Conservation (phyloP, 2,329 filamentous ascomycete species). For the Dactylellina cionopaga region DNA sequence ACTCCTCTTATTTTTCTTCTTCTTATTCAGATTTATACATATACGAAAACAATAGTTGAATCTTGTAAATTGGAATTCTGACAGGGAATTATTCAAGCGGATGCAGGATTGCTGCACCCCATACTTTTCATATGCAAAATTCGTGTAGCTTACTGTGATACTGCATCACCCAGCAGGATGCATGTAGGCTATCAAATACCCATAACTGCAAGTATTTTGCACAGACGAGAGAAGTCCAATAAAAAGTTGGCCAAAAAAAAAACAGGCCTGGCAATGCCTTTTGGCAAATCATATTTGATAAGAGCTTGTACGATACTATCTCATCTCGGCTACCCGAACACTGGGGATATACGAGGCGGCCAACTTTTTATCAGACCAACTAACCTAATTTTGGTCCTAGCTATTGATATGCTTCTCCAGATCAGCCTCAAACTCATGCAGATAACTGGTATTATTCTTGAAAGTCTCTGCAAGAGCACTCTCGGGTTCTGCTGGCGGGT, state of each 20-base stretch:
- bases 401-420: slow-evolving; percentile 45
- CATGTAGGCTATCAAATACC: slow-evolving; percentile 1
- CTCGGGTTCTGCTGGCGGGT: slow-evolving; percentile 81
- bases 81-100: slow-evolving; percentile 7
- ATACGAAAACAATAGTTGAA: too few species aligned
- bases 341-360: slow-evolving; percentile 9
- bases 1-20: too few species aligned
- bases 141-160: slow-evolving; percentile 36
- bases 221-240: neutral
- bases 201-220: neutral
- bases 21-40: too few species aligned
- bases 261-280: neutral
- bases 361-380: neutral
- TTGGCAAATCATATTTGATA: slow-evolving; percentile 41
- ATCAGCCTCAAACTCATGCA: slow-evolving; percentile 47
- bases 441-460: slow-evolving; percentile 28
- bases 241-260: neutral
- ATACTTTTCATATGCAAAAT: slow-evolving; percentile 13
- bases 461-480: slow-evolving; percentile 81
- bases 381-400: neutral
- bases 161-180: slow-evolving; percentile 2
- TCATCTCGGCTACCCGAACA: slow-evolving; percentile 28
- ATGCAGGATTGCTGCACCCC: slow-evolving; percentile 52
- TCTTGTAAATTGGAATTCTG: too few species aligned
- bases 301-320: slow-evolving; percentile 2